These are phyloP conservation scores for Trichoderma simmonsii DNA, from an alignment of 2,329 filamentous ascomycete genomes.

Conservation along the genomic window DNA sequence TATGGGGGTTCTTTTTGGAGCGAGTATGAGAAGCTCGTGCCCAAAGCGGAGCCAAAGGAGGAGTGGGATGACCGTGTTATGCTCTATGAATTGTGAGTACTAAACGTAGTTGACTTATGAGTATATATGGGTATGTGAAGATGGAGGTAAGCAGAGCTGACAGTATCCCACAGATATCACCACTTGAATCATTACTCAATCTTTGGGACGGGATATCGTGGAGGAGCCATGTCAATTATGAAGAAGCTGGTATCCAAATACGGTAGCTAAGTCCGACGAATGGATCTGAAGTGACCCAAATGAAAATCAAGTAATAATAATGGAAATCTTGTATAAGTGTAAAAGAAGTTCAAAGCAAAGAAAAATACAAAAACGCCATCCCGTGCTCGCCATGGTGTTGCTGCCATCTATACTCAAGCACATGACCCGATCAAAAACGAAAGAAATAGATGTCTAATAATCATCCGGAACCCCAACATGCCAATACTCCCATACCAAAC, in stretches of 20 bases:
- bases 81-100: conserved; percentile 76
- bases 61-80: conserved; percentile 83
- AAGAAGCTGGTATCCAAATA: conserved; percentile 70
- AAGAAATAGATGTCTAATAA: not conserved
- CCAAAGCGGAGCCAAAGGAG: conserved; percentile 72
- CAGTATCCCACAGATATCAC: conserved; percentile 62
- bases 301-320: not conserved
- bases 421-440: not conserved
- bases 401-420: conserved; percentile 18
- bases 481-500: not conserved
- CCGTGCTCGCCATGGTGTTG: conserved; percentile 18
- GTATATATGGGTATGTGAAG: not conserved
- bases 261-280: conserved; percentile 33
- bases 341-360: not conserved
- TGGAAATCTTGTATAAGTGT: not conserved
- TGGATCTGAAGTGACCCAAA: conserved; percentile 13
- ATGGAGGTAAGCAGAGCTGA: conserved; percentile 20
- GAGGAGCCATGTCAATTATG: conserved; percentile 78
- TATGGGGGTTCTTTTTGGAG: conserved; percentile 69
- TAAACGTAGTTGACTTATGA: not conserved
- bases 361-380: conserved; percentile 16
- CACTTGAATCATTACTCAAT: conserved; percentile 85
- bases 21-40: conserved; percentile 73
- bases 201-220: conserved; percentile 76
- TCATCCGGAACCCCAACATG: not conserved